Conservation (phyloP, 495 filamentous ascomycete species). For the Chaetomidium leptoderma region DNA sequence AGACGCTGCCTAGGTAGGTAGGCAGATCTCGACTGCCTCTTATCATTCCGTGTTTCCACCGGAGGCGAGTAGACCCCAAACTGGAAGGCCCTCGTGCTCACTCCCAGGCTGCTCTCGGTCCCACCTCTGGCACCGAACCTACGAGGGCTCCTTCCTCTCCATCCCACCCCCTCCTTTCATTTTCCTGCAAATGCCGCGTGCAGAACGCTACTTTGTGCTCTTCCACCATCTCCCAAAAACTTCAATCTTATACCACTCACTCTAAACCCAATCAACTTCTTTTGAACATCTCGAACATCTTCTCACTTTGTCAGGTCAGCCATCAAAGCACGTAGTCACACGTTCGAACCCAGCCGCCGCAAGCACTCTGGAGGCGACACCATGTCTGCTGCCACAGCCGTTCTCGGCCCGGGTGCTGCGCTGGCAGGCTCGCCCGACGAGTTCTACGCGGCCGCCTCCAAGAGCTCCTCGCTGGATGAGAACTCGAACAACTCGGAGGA, state of each 20-base stretch:
- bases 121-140: no score
- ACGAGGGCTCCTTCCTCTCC: background rate
- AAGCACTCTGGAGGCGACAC: conserved; percentile 17
- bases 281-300: conserved; percentile 31
- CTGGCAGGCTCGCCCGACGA: conserved; percentile 49
- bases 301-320: conserved; percentile 19
- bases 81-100: no score
- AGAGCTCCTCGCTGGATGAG: conserved; percentile 41
- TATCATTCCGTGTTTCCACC: no score
- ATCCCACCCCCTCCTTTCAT: background rate
- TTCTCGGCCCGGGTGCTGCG: conserved; percentile 17
- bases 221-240: conserved; percentile 14
- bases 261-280: conserved; percentile 23
- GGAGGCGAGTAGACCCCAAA: no score
- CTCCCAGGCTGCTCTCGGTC: no score
- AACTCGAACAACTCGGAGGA: conserved; percentile 36
- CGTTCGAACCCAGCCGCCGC: background rate
- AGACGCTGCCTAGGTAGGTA: no score
- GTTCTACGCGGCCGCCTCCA: conserved; percentile 36
- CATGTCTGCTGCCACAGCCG: conserved; percentile 44
- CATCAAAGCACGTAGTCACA: conserved; percentile 5
- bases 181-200: background rate
- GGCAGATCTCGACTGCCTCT: no score
- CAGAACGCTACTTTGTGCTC: conserved; percentile 5
- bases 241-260: conserved; percentile 7